phyloP scores from a whole-genome alignment of 2,329 filamentous ascomycete species.

The Colletotrichum spinosum region DNA sequence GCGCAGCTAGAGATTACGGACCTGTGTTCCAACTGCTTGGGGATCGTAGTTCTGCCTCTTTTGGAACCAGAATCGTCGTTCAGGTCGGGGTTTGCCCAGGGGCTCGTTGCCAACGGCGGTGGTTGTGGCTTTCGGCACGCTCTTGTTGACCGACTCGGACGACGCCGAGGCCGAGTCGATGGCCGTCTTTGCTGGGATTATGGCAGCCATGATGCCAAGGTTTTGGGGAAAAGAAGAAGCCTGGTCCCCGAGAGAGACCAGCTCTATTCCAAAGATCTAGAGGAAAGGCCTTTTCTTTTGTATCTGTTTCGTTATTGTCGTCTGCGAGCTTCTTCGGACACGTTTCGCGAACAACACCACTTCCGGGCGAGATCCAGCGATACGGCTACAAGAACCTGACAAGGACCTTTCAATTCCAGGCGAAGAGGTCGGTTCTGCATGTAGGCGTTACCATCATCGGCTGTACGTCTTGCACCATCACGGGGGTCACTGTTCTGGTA shows the following conservation, averaged over 20 bases:
- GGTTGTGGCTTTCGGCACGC: neutral
- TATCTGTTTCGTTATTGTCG: too few relatives aligned
- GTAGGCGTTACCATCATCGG: constrained; percentile 3
- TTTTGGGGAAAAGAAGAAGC: neutral
- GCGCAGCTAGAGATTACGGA: neutral
- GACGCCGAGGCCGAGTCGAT: constrained; percentile 7
- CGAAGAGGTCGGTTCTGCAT: too few relatives aligned
- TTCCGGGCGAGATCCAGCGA: too few relatives aligned
- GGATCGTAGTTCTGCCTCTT: constrained; percentile 9
- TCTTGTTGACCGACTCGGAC: constrained; percentile 5
- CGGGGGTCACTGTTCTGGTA: neutral
- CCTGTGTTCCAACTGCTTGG: constrained; percentile 4
- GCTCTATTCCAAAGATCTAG: too few relatives aligned
- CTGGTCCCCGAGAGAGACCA: neutral
- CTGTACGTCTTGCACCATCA: constrained; percentile 16
- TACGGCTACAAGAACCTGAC: too few relatives aligned
- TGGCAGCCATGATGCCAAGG: neutral
- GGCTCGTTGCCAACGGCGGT: neutral
- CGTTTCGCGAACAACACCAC: too few relatives aligned
- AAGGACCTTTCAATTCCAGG: too few relatives aligned
- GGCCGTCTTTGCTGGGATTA: neutral
- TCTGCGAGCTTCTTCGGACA: too few relatives aligned
- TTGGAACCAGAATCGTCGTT: constrained; percentile 8
- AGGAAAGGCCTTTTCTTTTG: too few relatives aligned
- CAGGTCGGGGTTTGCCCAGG: neutral